Evolutionary conservation across 129 eudicot genomes (phyloP).

Genomic region (Smallanthus sonchifolius): DNA sequence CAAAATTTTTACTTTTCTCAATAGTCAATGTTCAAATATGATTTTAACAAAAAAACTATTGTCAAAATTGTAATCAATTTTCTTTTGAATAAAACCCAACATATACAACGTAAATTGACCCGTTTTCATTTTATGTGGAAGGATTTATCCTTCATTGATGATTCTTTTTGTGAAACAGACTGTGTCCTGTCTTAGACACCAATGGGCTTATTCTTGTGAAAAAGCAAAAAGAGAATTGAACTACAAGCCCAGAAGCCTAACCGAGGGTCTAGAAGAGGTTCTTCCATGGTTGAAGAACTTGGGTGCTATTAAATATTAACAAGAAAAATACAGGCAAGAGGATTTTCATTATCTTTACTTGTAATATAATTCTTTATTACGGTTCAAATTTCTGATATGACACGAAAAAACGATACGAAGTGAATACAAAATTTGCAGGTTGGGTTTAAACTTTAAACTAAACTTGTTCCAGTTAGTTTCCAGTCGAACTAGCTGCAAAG

Average conservation of each 20-base stretch:
- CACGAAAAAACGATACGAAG: not conserved
- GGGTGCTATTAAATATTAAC: constrained; percentile 68
- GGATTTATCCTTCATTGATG: not conserved
- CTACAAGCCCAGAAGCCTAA: constrained; percentile 78
- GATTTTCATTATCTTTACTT: constrained; percentile 1
- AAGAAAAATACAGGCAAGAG: not conserved
- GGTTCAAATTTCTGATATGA: not conserved
- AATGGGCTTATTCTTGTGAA: constrained; percentile 84
- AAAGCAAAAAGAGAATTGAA: constrained; percentile 73
- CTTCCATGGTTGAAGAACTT: constrained; percentile 76
- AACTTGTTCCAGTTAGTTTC: not conserved
- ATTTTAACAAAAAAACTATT: not conserved
- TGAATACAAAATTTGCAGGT: not conserved
- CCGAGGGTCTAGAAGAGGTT: constrained; percentile 75
- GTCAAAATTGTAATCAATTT: not conserved
- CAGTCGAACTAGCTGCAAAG: not conserved
- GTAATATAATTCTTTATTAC: not conserved
- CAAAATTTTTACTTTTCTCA: not conserved
- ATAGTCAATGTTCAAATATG: not conserved
- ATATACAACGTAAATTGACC: not conserved
- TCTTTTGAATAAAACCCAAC: not conserved
- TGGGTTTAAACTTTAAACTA: not conserved
- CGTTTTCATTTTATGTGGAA: not conserved
- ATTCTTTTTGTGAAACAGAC: constrained; percentile 35
- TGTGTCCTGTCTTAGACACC: constrained; percentile 55